Conservation (phyloP, 1,284 basidiomycete species). For the Tilletia walkeri region DNA sequence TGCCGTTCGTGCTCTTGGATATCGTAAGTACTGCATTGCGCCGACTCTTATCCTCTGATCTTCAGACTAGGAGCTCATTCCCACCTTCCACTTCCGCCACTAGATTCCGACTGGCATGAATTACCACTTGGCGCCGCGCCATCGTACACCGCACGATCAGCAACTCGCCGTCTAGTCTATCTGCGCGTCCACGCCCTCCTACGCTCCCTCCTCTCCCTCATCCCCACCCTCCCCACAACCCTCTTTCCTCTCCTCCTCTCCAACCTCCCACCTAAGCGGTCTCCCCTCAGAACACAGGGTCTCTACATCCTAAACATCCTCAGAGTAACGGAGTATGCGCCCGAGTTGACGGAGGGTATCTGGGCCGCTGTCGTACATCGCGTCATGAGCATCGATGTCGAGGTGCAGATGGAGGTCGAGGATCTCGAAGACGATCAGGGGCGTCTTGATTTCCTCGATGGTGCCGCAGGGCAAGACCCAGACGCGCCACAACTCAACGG, state of each 20-base stretch:
- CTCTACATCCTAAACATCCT: constrained; percentile 91
- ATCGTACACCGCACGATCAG: neutral
- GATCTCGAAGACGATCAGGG: constrained; percentile 73
- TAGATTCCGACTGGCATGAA: constrained; percentile 7
- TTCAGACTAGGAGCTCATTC: neutral
- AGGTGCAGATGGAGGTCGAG: constrained; percentile 93
- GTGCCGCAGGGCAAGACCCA: constrained; percentile 16
- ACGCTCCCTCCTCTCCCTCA: constrained; percentile 76
- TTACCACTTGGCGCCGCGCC: neutral
- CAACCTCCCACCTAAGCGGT: constrained; percentile 90
- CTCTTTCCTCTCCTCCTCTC: constrained; percentile 79
- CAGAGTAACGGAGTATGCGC: constrained; percentile 80
- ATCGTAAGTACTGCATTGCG: constrained; percentile 57
- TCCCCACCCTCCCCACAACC: constrained; percentile 60
- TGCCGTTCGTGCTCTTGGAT: constrained; percentile 78
- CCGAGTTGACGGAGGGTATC: constrained; percentile 80
- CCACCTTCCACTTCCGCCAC: neutral
- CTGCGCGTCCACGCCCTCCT: constrained; percentile 82
- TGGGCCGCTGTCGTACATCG: constrained; percentile 82
- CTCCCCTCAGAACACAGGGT: constrained; percentile 74
- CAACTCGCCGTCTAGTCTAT: constrained; percentile 77
- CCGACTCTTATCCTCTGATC: too few species aligned
- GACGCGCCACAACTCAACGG: constrained; percentile 40
- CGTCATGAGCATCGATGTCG: constrained; percentile 92
- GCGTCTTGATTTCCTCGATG: constrained; percentile 56